Conservation (phyloP, 2,329 filamentous ascomycete genomes). For the Pestalotiopsis sp. region DNA sequence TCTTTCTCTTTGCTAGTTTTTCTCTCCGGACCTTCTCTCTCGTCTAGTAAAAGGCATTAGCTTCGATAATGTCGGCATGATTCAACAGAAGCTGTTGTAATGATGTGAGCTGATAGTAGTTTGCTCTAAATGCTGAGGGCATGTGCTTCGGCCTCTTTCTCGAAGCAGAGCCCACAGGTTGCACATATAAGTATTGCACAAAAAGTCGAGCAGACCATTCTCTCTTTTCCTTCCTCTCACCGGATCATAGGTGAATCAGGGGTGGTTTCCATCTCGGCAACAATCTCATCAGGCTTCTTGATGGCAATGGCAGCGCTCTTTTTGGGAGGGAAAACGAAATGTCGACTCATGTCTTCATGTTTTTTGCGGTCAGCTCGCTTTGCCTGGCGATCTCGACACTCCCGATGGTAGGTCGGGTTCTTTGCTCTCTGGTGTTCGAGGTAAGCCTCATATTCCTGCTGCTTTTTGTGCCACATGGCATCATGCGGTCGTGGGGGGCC, state of each 20-base stretch:
- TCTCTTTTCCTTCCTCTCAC: too few relatives aligned
- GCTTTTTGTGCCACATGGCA: slow-evolving; percentile 20
- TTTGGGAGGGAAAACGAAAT: neutral
- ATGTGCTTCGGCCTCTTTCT: too few relatives aligned
- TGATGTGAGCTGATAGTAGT: too few relatives aligned
- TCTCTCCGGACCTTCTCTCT: too few relatives aligned
- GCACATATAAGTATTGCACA: too few relatives aligned
- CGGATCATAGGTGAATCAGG: neutral
- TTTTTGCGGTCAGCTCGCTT: slow-evolving; percentile 25
- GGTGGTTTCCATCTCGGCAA: neutral
- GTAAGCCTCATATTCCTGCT: slow-evolving; percentile 33
- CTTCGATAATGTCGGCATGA: too few relatives aligned
- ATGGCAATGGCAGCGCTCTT: slow-evolving; percentile 8
- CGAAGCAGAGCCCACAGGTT: too few relatives aligned
- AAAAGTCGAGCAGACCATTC: too few relatives aligned
- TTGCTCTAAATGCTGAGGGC: too few relatives aligned
- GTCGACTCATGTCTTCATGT: neutral
- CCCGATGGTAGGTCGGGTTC: slow-evolving; percentile 26
- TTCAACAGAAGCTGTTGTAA: too few relatives aligned
- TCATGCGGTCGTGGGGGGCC: slow-evolving; percentile 26
- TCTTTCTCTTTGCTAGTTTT: too few relatives aligned
- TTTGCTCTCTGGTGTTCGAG: slow-evolving; percentile 29
- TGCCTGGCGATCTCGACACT: slow-evolving; percentile 31
- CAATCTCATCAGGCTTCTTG: neutral
- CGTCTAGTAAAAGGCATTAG: too few relatives aligned